phyloP scores from a whole-genome alignment of 1,139 yeast species.

The Yarrowia galli region DNA sequence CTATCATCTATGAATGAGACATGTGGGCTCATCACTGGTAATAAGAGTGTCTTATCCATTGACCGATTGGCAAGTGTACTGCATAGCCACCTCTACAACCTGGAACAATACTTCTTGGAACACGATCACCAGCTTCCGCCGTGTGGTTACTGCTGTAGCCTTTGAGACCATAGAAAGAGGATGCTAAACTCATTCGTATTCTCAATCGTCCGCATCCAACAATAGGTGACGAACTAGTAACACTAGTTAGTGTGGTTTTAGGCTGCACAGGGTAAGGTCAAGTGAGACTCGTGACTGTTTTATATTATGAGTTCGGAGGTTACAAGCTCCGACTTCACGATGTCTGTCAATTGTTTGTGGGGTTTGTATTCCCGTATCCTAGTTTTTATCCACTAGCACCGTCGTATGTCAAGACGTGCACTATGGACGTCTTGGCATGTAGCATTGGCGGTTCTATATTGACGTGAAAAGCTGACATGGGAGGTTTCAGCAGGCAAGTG shows the following conservation, averaged over 20 bases:
- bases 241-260: constrained; percentile 14
- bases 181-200: neutral
- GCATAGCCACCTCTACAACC: too few relatives aligned
- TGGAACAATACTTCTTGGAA: too few relatives aligned
- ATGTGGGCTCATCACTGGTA: neutral
- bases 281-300: constrained; percentile 11
- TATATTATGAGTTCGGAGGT: constrained; percentile 2
- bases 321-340: neutral
- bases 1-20: neutral
- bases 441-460: neutral
- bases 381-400: neutral
- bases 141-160: neutral
- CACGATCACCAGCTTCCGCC: neutral
- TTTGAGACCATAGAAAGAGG: neutral
- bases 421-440: constrained; percentile 3
- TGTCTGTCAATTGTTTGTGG: neutral
- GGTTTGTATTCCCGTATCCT: neutral
- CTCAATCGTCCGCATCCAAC: neutral
- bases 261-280: constrained; percentile 7
- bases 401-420: neutral
- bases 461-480: neutral
- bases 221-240: constrained; percentile 3
- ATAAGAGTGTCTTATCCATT: too few relatives aligned
- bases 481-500: neutral
- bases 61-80: too few relatives aligned